These are phyloP conservation scores for Phlegmacium glaucopus DNA, from an alignment of 768 basidiomycete genomes.

Conservation along the genomic window DNA sequence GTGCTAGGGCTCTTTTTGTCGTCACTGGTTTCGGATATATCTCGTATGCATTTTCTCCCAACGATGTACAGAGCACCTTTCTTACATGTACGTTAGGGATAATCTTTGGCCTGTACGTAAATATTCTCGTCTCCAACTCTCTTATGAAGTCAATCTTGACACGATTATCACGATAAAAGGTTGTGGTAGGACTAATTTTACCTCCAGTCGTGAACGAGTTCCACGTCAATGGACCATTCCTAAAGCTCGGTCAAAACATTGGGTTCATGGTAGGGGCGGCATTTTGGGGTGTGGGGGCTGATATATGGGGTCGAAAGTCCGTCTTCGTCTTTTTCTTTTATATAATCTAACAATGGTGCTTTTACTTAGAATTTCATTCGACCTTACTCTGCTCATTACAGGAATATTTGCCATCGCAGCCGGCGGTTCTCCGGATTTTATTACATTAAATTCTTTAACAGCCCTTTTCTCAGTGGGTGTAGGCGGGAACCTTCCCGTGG, in stretches of 20 bases:
- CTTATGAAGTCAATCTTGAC: not conserved
- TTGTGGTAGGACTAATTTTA: slow-evolving; percentile 45
- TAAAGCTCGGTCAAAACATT: slow-evolving; percentile 69
- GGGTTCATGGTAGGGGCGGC: slow-evolving; percentile 68
- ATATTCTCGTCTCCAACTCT: not conserved
- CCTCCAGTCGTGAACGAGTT: slow-evolving; percentile 66
- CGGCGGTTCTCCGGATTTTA: slow-evolving; percentile 52
- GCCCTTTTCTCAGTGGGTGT: slow-evolving; percentile 65
- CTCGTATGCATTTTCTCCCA: slow-evolving; percentile 16
- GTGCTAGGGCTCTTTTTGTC: slow-evolving; percentile 22
- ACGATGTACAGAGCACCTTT: not conserved
- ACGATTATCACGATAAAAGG: slow-evolving; percentile 7
- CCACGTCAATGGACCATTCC: slow-evolving; percentile 52
- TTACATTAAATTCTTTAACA: slow-evolving; percentile 46
- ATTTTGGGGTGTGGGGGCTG: slow-evolving; percentile 66
- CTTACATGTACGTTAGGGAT: slow-evolving; percentile 13
- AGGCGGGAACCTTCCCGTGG: slow-evolving; percentile 67
- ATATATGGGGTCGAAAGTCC: slow-evolving; percentile 74
- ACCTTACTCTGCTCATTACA: slow-evolving; percentile 64
- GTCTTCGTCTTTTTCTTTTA: not conserved
- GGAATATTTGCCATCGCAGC: slow-evolving; percentile 63
- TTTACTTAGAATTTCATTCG: slow-evolving; percentile 57
- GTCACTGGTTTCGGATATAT: slow-evolving; percentile 31
- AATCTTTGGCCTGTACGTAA: slow-evolving; percentile 26
- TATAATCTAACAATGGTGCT: not conserved